A percentile compares a stretch with the other conserved stretches of the same genome.
phyloP scores from a whole-genome alignment of 306 rosid genomes.

The Malus domestica region DNA sequence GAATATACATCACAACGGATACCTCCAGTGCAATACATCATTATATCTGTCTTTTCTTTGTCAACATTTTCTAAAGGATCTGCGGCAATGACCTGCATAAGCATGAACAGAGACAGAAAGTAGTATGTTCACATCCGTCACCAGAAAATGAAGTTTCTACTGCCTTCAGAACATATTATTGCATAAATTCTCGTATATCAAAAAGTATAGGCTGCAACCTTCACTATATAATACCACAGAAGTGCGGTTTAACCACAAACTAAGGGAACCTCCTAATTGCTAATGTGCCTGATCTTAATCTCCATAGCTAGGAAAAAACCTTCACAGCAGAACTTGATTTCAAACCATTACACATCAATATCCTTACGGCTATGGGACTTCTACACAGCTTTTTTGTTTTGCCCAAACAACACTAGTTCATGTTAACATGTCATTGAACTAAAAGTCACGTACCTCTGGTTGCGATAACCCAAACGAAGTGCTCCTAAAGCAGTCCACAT shows the following conservation, averaged over 20 bases:
- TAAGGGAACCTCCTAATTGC: not conserved
- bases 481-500: slow-evolving; percentile 89
- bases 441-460: slow-evolving; percentile 41
- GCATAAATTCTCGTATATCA: not conserved
- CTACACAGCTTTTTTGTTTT: not conserved
- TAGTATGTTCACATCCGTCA: slow-evolving; percentile 17
- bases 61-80: slow-evolving; percentile 75
- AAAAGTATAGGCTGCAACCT: not conserved
- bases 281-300: not conserved
- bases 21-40: slow-evolving; percentile 98
- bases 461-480: slow-evolving; percentile 73
- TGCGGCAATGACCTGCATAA: slow-evolving; percentile 54
- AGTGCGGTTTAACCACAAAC: not conserved
- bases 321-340: not conserved
- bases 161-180: not conserved
- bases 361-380: not conserved
- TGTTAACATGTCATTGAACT: not conserved
- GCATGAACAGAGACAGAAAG: slow-evolving; percentile 14
- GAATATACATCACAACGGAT: slow-evolving; percentile 89
- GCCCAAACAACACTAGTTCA: not conserved
- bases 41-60: slow-evolving; percentile 54
- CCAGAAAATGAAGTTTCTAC: slow-evolving; percentile 8
- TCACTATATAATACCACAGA: not conserved
- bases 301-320: not conserved
- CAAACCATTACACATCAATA: not conserved